Evolutionary conservation across 1,284 basidiomycete species (phyloP).

Genomic region (Malassezia equina): DNA sequence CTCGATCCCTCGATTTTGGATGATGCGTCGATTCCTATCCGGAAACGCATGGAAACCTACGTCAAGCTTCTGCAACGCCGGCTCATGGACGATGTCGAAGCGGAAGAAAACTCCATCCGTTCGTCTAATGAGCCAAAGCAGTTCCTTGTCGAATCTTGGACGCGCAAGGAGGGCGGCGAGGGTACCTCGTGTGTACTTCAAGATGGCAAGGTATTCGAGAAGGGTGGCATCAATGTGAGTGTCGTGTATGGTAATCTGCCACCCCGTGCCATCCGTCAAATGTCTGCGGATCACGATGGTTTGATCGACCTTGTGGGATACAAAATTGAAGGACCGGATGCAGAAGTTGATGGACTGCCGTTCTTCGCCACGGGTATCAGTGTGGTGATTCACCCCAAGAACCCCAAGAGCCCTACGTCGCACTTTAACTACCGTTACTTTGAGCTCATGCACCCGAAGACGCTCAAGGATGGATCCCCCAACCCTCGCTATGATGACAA

Average conservation of each 20-base stretch:
- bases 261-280: conserved; percentile 78
- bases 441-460: conserved; percentile 53
- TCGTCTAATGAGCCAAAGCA: conserved; percentile 33
- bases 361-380: conserved; percentile 89
- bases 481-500: conserved; percentile 39
- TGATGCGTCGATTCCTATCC: conserved; percentile 47
- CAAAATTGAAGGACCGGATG: conserved; percentile 50
- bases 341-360: conserved; percentile 60
- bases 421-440: conserved; percentile 98
- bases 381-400: conserved; percentile 83
- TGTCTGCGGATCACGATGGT: conserved; percentile 79
- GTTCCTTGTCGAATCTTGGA: conserved; percentile 82
- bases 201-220: conserved; percentile 68
- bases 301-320: conserved; percentile 39
- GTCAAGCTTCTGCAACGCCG: conserved; percentile 68
- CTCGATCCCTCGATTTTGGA: conserved; percentile 28
- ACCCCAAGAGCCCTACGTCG: conserved; percentile 66
- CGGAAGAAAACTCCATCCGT: conserved; percentile 57
- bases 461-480: conserved; percentile 38
- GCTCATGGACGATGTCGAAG: conserved; percentile 70
- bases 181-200: conserved; percentile 82
- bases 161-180: conserved; percentile 69
- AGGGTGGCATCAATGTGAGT: conserved; percentile 91
- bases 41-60: conserved; percentile 68
- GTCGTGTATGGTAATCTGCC: conserved; percentile 81